phyloP scores from a whole-genome alignment of 768 basidiomycete genomes.

The Lactarius hatsudake region DNA sequence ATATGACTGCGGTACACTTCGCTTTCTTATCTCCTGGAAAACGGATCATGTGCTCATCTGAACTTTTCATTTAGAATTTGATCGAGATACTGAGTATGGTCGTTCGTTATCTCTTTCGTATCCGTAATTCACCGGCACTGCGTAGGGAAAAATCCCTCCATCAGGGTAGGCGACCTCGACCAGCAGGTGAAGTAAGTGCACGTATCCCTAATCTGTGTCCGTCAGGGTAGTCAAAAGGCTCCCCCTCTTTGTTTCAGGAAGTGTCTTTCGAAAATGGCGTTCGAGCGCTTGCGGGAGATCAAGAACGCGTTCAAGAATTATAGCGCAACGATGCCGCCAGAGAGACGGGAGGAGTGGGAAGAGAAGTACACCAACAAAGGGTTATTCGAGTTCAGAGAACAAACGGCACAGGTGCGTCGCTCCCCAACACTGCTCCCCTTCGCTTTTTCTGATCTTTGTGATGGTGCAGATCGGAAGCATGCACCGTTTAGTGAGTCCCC shows the following conservation, averaged over 20 bases:
- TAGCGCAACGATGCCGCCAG: not conserved
- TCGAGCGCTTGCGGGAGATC: constrained; percentile 8
- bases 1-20: constrained; percentile 21
- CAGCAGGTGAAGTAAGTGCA: constrained; percentile 11
- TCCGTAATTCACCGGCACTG: not conserved
- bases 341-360: not conserved
- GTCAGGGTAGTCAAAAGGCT: not conserved
- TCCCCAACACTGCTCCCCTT: too few relatives aligned
- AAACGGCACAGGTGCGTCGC: constrained; percentile 6
- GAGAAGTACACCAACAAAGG: not conserved
- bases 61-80: constrained; percentile 1
- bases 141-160: constrained; percentile 6
- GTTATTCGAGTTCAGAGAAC: not conserved
- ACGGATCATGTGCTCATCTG: not conserved
- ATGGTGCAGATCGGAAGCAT: constrained; percentile 10
- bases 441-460: not conserved
- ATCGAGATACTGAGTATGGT: constrained; percentile 10
- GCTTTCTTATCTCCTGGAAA: not conserved
- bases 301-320: not conserved
- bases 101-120: not conserved
- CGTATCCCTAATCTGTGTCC: not conserved
- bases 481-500: constrained; percentile 6
- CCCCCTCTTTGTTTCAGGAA: not conserved
- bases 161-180: constrained; percentile 8
- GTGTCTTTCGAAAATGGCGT: not conserved